Percentiles rank a stretch among this genome's conserved stretches.
phyloP scores from a whole-genome alignment of 495 filamentous ascomycete genomes.

The Penicillium silybi region DNA sequence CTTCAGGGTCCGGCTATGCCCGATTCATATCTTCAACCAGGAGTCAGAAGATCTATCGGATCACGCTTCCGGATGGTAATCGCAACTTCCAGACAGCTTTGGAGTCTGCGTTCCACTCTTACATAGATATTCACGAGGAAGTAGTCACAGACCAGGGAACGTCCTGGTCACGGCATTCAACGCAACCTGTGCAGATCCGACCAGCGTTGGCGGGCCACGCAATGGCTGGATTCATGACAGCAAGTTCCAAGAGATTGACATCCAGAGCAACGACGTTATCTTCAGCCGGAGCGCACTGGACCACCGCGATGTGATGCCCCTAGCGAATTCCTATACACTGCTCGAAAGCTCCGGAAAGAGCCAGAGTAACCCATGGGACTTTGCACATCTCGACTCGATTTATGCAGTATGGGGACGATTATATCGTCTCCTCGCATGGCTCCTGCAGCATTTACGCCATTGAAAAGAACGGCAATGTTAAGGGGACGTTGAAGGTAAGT shows the following conservation, averaged over 20 bases:
- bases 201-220: constrained; percentile 27
- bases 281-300: constrained; percentile 27
- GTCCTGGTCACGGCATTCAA: constrained; percentile 45
- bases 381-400: not conserved
- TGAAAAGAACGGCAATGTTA: not conserved
- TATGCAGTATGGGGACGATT: not conserved
- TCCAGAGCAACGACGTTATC: constrained; percentile 27
- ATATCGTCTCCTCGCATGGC: not conserved
- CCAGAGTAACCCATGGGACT: not conserved
- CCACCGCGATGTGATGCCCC: not conserved
- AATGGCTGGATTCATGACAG: constrained; percentile 44
- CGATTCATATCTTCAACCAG: constrained; percentile 29
- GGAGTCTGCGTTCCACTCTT: constrained; percentile 3
- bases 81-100: constrained; percentile 3
- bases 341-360: not conserved
- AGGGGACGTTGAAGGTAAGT: not conserved
- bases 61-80: constrained; percentile 8
- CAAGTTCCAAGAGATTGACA: constrained; percentile 38
- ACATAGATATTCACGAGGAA: constrained; percentile 29
- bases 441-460: not conserved
- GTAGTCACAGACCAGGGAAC: constrained; percentile 33
- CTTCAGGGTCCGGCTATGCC: constrained; percentile 14
- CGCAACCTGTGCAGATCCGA: constrained; percentile 34
- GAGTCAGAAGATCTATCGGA: constrained; percentile 25
- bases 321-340: not conserved